Base-by-base conservation (phyloP, 768 basidiomycete species). In the Naganishia vaughanmartiniae region DNA sequence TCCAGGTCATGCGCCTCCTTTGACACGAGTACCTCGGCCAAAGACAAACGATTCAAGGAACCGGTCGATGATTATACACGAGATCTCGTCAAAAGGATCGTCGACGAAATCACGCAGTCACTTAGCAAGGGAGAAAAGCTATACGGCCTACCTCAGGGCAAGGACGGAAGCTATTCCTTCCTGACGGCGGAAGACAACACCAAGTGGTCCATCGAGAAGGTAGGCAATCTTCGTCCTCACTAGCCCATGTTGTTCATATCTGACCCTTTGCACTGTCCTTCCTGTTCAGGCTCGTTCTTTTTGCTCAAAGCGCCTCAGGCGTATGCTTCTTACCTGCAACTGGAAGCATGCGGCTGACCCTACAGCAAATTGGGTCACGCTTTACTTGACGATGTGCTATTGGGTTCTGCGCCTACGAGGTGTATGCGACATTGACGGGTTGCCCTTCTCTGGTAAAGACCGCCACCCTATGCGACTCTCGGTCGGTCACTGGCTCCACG, bases 321-420 rank as follows among this genome's bases (percentile, higher is more conserved):
- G 54, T 9, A 55, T 55, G 54, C 54, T 55, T 28, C 24, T 30
- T 28, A 34, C 33, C 17, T 55, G 54, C 30, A 55, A 55, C 19
- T 55, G 54, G 54, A 55, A 55, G 26, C 54, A 55, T 31, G 30
- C 54, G 21, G 54, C 54, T 30, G 54, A 55, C 30, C 54, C 54
- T 30, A 31, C 30, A 19, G 54, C 54, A 17, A 55, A 55, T 34
- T 55, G 54, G 54, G 33, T 26, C 15, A 55, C 54, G 15, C 10
- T 55, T 17, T 55, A 55, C 54, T 26, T 55, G 19, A 55, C 54
- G 14, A 30, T 31, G 2, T 55, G 54, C 54, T 55, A 26, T 19
- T 55, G 54, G 54, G 54, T 55, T 28, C 26, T 55, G 54, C 24
- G 30, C 28, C 54, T 14, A 34, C 30, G 26, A 55, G 54, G 54